phyloP scores from a whole-genome alignment of 495 filamentous ascomycete genomes.

The Aspergillus coremiiformis region DNA sequence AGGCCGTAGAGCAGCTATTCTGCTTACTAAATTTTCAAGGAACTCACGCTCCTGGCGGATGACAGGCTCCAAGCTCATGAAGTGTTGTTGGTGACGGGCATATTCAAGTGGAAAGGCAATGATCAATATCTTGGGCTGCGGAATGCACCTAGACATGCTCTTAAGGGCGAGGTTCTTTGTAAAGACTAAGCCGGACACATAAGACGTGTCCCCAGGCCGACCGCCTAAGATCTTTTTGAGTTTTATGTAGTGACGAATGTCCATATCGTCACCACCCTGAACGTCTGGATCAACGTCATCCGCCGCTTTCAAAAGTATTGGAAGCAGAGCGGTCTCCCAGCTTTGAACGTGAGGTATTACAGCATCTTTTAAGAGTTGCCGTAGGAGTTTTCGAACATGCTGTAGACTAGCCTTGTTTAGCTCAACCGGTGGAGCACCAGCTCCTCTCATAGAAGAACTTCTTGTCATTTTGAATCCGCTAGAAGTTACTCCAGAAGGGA shows the following conservation, averaged over 20 bases:
- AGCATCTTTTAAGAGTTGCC: conserved; percentile 72
- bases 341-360: conserved; percentile 60
- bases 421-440: conserved; percentile 64
- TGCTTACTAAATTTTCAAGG: conserved; percentile 80
- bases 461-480: conserved; percentile 58
- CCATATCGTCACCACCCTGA: conserved; percentile 83
- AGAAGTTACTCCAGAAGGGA: conserved; percentile 15
- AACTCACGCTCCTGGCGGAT: conserved; percentile 97
- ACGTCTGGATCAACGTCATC: conserved; percentile 94
- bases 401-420: conserved; percentile 79
- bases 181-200: conserved; percentile 93
- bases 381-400: conserved; percentile 78
- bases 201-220: conserved; percentile 80
- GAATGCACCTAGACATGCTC: conserved; percentile 84
- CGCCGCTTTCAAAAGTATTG: conserved; percentile 83
- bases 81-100: conserved; percentile 86
- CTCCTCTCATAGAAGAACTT: conserved; percentile 79
- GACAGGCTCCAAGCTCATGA: conserved; percentile 96
- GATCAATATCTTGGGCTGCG: conserved; percentile 80
- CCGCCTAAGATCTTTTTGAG: conserved; percentile 93
- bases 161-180: conserved; percentile 94
- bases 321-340: conserved; percentile 90
- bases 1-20: conserved; percentile 80
- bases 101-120: conserved; percentile 96
- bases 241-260: conserved; percentile 98